Percentiles rank a stretch among this genome's conserved stretches.
These are phyloP conservation scores for Poa annua DNA, from an alignment of 176 grass and related monocot genomes.

Conservation along the genomic window DNA sequence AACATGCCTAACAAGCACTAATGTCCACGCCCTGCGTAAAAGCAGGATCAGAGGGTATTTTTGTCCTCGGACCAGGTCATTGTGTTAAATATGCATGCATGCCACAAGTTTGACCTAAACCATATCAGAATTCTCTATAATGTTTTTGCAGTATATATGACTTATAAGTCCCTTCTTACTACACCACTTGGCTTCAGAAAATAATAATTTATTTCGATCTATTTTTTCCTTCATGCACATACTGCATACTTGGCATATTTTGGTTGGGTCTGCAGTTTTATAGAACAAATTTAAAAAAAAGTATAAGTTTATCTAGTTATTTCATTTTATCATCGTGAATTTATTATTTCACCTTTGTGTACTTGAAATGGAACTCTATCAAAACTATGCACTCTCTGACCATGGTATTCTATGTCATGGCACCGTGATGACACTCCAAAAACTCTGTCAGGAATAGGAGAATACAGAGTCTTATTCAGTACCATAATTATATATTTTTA, in stretches of 20 bases:
- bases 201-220: background rate
- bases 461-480: background rate
- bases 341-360: background rate
- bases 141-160: background rate
- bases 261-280: background rate
- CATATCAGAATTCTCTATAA: background rate
- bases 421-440: background rate
- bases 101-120: background rate
- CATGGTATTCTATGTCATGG: background rate
- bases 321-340: background rate
- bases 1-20: background rate
- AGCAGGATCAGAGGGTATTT: background rate
- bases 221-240: background rate
- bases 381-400: background rate
- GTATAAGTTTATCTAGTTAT: background rate
- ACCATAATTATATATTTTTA: background rate
- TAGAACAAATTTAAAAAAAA: background rate
- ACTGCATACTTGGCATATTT: background rate
- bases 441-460: background rate
- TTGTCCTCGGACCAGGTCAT: background rate
- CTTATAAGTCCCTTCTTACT: background rate
- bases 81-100: background rate
- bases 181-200: conserved; percentile 8
- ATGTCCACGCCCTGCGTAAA: background rate
- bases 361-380: background rate